Conservation (phyloP, 2,329 filamentous ascomycete species). For the Neonectria sp. region DNA sequence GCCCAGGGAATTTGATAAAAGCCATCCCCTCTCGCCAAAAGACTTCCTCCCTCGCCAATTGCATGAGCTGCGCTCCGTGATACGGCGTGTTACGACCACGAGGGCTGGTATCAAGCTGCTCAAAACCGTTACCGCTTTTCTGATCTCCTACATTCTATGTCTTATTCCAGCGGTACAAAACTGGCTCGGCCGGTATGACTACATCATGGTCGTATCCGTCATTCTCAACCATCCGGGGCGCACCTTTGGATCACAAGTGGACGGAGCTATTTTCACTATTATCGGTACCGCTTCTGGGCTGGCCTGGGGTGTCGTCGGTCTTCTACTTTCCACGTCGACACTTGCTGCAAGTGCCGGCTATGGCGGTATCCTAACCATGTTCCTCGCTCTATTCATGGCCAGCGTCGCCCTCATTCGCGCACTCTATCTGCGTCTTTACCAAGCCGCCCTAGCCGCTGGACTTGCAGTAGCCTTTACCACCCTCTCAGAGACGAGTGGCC, state of each 20-base stretch:
- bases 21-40: slow-evolving; percentile 61
- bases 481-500: slow-evolving; percentile 63
- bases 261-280: slow-evolving; percentile 68
- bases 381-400: slow-evolving; percentile 68
- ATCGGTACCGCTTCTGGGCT: slow-evolving; percentile 68
- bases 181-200: slow-evolving; percentile 69
- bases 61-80: slow-evolving; percentile 60
- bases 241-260: slow-evolving; percentile 70
- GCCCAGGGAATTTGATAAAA: slow-evolving; percentile 62
- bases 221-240: slow-evolving; percentile 72
- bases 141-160: slow-evolving; percentile 69
- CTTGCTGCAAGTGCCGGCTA: slow-evolving; percentile 62
- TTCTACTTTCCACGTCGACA: slow-evolving; percentile 69
- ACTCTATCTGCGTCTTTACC: slow-evolving; percentile 70
- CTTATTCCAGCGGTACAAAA: slow-evolving; percentile 63
- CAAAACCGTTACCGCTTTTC: slow-evolving; percentile 71
- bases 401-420: slow-evolving; percentile 67
- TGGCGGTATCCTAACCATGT: slow-evolving; percentile 69
- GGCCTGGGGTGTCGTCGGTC: slow-evolving; percentile 68
- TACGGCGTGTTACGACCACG: slow-evolving; percentile 60
- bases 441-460: slow-evolving; percentile 68
- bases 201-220: slow-evolving; percentile 70
- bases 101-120: slow-evolving; percentile 65
- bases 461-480: slow-evolving; percentile 69
- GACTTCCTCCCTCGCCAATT: slow-evolving; percentile 64